These are phyloP conservation scores for Mucor velutinosus DNA, from an alignment of 371 early-diverging fungal species.

Conservation along the genomic window DNA sequence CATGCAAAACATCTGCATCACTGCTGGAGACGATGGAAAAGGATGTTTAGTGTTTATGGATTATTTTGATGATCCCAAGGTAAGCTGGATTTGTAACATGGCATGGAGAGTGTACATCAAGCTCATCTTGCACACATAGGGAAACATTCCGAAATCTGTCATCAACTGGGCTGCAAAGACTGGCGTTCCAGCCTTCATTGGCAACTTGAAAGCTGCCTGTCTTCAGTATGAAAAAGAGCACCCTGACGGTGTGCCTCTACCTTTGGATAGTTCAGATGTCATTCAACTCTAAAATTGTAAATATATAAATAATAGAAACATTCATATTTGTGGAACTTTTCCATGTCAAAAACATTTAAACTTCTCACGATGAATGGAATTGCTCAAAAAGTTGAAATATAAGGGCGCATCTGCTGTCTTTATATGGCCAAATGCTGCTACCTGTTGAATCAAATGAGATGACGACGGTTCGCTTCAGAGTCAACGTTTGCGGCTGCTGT, in stretches of 20 bases:
- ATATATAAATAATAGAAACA: neutral
- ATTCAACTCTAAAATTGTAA: slow-evolving; percentile 1
- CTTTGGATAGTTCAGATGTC: neutral
- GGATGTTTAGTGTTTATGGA: slow-evolving; percentile 51
- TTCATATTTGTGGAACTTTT: neutral
- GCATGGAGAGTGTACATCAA: neutral
- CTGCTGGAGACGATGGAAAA: slow-evolving; percentile 31
- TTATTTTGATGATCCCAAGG: slow-evolving; percentile 59
- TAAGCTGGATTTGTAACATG: slow-evolving; percentile 19
- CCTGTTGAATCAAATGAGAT: neutral
- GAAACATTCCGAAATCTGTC: slow-evolving; percentile 45
- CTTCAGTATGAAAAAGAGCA: slow-evolving; percentile 22
- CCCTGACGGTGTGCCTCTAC: slow-evolving; percentile 8
- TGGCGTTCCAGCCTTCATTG: slow-evolving; percentile 43
- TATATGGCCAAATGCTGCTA: neutral
- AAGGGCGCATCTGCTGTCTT: neutral
- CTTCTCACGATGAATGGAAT: neutral
- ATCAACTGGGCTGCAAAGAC: slow-evolving; percentile 57
- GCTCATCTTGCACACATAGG: slow-evolving; percentile 20
- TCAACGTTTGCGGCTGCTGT: too few relatives aligned
- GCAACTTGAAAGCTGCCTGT: slow-evolving; percentile 30
- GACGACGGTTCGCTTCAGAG: neutral
- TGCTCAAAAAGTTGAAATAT: slow-evolving; percentile 2
- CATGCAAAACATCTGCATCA: slow-evolving; percentile 48
- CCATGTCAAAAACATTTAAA: neutral